Evolutionary conservation across 345 rosid genomes (phyloP).

Genomic region (Corchorus capsularis): DNA sequence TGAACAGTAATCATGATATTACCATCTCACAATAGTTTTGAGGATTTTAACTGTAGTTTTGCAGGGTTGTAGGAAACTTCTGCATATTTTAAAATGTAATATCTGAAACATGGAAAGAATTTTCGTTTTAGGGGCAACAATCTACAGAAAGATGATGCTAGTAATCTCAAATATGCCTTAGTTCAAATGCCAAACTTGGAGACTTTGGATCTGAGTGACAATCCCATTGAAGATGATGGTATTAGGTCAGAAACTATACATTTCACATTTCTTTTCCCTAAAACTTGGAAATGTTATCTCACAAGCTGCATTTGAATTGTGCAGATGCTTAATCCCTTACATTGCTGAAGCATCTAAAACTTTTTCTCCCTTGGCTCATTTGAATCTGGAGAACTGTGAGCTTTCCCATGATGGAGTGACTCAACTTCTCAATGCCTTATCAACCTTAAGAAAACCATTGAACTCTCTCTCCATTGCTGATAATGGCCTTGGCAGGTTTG

Average conservation of each 20-base stretch:
- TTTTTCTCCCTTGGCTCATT: constrained; percentile 45
- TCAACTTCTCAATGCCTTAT: constrained; percentile 58
- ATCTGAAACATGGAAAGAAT: constrained; percentile 22
- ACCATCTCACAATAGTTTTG: not conserved
- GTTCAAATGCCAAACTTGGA: constrained; percentile 69
- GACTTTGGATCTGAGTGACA: constrained; percentile 77
- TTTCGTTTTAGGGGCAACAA: constrained; percentile 63
- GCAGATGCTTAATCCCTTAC: constrained; percentile 76
- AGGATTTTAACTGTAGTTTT: constrained; percentile 8
- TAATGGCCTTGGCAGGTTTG: constrained; percentile 77
- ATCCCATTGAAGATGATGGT: constrained; percentile 77
- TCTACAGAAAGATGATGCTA: constrained; percentile 62
- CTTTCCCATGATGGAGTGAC: constrained; percentile 63
- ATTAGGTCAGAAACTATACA: constrained; percentile 56
- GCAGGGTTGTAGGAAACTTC: not conserved
- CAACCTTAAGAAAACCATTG: constrained; percentile 45
- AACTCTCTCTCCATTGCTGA: constrained; percentile 73
- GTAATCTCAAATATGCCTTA: constrained; percentile 57
- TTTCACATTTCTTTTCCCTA: not conserved
- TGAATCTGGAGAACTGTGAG: constrained; percentile 78
- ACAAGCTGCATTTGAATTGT: constrained; percentile 25
- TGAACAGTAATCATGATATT: not conserved
- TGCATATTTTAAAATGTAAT: not conserved
- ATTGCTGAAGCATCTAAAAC: constrained; percentile 51
- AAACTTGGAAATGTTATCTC: constrained; percentile 22